Evolutionary conservation across 1,139 yeast genomes (phyloP).

Genomic region (Sugiyamaella japonica): DNA sequence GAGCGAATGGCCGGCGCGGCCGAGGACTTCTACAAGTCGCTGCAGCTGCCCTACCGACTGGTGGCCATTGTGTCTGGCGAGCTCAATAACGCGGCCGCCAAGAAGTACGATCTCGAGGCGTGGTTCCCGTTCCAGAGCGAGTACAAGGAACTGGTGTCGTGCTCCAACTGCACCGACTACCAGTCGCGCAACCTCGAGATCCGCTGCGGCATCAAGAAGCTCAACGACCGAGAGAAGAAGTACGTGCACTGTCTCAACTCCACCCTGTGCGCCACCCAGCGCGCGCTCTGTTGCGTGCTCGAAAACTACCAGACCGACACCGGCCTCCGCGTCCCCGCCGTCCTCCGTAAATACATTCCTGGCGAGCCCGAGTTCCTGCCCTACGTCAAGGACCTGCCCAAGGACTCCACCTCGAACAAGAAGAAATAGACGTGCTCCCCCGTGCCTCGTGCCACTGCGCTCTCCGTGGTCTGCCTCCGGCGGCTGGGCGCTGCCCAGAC

Average conservation of each 20-base stretch:
- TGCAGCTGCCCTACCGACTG: constrained; percentile 92
- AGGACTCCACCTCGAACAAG: constrained; percentile 86
- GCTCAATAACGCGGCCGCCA: constrained; percentile 98
- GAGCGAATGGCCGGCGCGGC: constrained; percentile 89
- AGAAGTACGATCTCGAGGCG: constrained; percentile 97
- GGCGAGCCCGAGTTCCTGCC: constrained; percentile 98
- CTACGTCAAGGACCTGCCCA: constrained; percentile 84
- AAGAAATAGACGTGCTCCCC: constrained; percentile 40
- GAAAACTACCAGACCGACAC: constrained; percentile 98
- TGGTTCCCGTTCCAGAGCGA: constrained; percentile 99
- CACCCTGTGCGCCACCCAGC: constrained; percentile 95
- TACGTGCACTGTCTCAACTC: constrained; percentile 98
- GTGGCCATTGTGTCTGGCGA: constrained; percentile 99
- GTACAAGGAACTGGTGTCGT: constrained; percentile 95
- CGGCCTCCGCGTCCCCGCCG: constrained; percentile 92
- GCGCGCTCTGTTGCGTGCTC: constrained; percentile 94
- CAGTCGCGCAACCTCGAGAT: constrained; percentile 98
- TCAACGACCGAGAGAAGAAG: constrained; percentile 93
- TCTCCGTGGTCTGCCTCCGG: background rate
- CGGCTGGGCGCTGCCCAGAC: background rate
- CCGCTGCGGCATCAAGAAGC: constrained; percentile 97
- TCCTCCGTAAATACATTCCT: constrained; percentile 91
- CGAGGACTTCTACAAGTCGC: constrained; percentile 90
- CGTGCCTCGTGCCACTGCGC: background rate
- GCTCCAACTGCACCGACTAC: constrained; percentile 99